Base-by-base conservation (phyloP, 179 eudicot species). In the Vitellaria paradoxa region DNA sequence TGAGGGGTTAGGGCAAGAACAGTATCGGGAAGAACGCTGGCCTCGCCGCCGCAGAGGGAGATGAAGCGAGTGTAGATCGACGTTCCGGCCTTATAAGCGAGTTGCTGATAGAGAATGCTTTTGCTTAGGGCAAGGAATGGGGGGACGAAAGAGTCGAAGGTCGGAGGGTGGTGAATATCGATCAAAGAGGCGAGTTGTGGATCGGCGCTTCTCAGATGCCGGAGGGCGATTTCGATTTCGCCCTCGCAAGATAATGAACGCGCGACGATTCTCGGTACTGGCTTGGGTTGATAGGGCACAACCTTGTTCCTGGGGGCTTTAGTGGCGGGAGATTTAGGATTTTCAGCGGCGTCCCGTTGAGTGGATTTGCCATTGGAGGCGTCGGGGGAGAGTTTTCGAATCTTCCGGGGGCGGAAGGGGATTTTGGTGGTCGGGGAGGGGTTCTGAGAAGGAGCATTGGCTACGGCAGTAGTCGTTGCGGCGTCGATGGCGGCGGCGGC, bases 21-120 rank as follows among this genome's bases (percentile, higher is more conserved):
- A 1, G 85, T 75, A 11, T 87, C 82, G 5, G 97, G 97, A 2
- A 67, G 3, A 5, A 96, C 93, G 0, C 72, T 79, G 0, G 71
- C 70, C 13, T 93, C 94, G 3, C 98, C 97, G 20, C 97, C 96
- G 45, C 98, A 95, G 3, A 95, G 86, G 0, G 86, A 65, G n/a
- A 91, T 80, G 56, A 95, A 95, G 12, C 97, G 90, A 2, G 87
- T 84, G 81, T 90, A 95, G 66, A 93, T 88, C 0, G 95, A 84
- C 0, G 91, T 82, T 17, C 93, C 98, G 40, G 98, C 97, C 65
- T 92, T 96, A 81, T 74, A 91, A 0, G 99, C 98, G 15, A 96
- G 88, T 59, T 96, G 98, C 74, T 96, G 99, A 74, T 93, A 96
- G 21, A 96, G 83, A 72, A 96, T 96, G 75, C 86, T 81, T 57